Evolutionary conservation across 2,329 filamentous ascomycete genomes (phyloP).

Genomic region (Colletotrichum tropicale): DNA sequence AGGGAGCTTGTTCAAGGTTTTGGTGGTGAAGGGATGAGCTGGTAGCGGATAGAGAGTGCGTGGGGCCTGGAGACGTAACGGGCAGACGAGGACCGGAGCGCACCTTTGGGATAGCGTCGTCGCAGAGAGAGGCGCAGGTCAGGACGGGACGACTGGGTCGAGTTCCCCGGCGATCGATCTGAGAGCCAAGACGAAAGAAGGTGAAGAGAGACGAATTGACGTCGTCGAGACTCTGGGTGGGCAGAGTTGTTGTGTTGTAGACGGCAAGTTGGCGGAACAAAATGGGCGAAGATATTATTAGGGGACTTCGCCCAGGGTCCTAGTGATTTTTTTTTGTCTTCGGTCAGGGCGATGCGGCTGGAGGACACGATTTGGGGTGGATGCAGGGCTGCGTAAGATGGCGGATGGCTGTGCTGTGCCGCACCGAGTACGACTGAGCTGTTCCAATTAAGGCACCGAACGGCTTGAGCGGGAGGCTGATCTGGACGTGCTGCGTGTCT

Average conservation of each 20-base stretch:
- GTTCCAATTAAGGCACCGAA: not conserved
- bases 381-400: not conserved
- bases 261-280: not conserved
- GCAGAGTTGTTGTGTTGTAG: not conserved
- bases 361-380: constrained; percentile 6
- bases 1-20: constrained; percentile 11
- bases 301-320: not conserved
- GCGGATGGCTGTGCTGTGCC: not conserved
- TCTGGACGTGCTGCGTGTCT: not conserved
- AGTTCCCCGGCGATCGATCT: not conserved
- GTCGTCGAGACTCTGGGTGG: not conserved
- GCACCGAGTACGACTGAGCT: not conserved
- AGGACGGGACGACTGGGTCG: not conserved
- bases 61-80: constrained; percentile 11
- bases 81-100: not conserved
- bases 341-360: not conserved
- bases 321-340: not conserved
- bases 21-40: constrained; percentile 17
- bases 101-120: not conserved
- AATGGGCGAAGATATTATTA: not conserved
- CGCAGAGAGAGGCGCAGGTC: not conserved
- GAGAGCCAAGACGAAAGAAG: not conserved
- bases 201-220: not conserved
- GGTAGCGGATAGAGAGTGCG: constrained; percentile 10
- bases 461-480: not conserved